Evolutionary conservation across 2,329 filamentous ascomycete genomes (phyloP).

Genomic region (Alternaria angustiovoidea): DNA sequence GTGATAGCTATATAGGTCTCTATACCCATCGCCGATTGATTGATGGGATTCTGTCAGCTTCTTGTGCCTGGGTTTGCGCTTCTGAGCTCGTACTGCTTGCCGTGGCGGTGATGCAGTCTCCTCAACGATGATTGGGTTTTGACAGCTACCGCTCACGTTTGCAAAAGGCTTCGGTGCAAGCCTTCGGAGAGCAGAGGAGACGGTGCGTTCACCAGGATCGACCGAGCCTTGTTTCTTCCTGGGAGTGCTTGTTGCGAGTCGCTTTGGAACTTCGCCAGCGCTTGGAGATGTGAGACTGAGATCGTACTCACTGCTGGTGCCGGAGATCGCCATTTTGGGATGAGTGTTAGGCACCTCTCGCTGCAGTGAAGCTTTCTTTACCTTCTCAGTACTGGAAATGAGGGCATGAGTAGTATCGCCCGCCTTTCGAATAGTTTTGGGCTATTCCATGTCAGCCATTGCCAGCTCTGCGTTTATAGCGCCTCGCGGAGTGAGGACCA

Average conservation of each 20-base stretch:
- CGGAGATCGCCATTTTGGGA: not conserved
- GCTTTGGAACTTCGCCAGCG: not conserved
- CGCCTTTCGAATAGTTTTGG: not conserved
- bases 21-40: slow-evolving; percentile 21
- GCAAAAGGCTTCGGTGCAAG: slow-evolving; percentile 1
- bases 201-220: not conserved
- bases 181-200: slow-evolving; percentile 2
- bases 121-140: slow-evolving; percentile 38
- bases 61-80: not conserved
- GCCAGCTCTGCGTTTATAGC: slow-evolving; percentile 8
- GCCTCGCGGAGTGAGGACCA: slow-evolving; percentile 22
- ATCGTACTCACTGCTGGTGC: slow-evolving; percentile 16
- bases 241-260: not conserved
- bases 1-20: slow-evolving; percentile 16
- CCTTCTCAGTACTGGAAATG: not conserved
- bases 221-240: not conserved
- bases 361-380: not conserved
- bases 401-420: slow-evolving; percentile 4
- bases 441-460: not conserved
- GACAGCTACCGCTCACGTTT: slow-evolving; percentile 21
- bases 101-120: slow-evolving; percentile 21
- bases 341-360: not conserved
- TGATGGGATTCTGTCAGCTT: slow-evolving; percentile 14
- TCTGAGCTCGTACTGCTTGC: not conserved
- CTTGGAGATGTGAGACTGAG: slow-evolving; percentile 23